A percentile compares a stretch with the other conserved stretches of the same genome.
phyloP scores from a whole-genome alignment of 2,329 filamentous ascomycete species.

The Sporothrix protearum region DNA sequence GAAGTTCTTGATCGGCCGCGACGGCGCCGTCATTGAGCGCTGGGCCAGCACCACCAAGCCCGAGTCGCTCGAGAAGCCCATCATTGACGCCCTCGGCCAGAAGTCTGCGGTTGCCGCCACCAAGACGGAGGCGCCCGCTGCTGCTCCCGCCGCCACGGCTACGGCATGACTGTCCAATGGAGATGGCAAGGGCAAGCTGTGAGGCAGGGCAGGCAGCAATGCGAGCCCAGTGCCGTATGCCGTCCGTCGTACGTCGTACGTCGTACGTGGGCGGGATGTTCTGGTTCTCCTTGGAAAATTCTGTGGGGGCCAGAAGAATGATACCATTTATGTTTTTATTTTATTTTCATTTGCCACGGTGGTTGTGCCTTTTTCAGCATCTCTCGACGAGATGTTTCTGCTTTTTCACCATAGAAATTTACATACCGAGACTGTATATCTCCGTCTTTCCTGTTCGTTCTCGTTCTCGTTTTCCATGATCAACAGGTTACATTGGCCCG shows the following conservation, averaged over 20 bases:
- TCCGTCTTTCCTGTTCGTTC: not conserved
- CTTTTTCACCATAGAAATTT: not conserved
- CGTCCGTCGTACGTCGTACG: not conserved
- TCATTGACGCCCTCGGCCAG: conserved; percentile 69
- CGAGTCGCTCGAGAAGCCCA: conserved; percentile 69
- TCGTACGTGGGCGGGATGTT: not conserved
- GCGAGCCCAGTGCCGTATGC: not conserved
- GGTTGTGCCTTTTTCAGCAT: not conserved
- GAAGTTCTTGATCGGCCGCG: conserved; percentile 86
- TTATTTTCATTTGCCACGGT: not conserved
- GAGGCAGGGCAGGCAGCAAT: not conserved
- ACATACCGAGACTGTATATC: not conserved
- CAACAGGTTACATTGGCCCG: not conserved
- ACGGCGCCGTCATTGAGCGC: conserved; percentile 78
- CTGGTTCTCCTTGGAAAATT: not conserved
- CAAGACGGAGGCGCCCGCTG: not conserved
- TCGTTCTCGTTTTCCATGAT: not conserved
- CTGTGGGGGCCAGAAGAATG: too few species aligned
- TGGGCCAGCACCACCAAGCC: conserved; percentile 91
- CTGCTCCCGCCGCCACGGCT: conserved; percentile 26
- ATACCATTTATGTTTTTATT: conserved; percentile 12
- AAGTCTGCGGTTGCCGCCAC: conserved; percentile 34
- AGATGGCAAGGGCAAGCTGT: conserved; percentile 13
- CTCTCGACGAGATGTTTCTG: not conserved
- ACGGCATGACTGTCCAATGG: conserved; percentile 12